phyloP scores from a whole-genome alignment of 2,329 filamentous ascomycete species.

The Cordyceps fumosorosea region DNA sequence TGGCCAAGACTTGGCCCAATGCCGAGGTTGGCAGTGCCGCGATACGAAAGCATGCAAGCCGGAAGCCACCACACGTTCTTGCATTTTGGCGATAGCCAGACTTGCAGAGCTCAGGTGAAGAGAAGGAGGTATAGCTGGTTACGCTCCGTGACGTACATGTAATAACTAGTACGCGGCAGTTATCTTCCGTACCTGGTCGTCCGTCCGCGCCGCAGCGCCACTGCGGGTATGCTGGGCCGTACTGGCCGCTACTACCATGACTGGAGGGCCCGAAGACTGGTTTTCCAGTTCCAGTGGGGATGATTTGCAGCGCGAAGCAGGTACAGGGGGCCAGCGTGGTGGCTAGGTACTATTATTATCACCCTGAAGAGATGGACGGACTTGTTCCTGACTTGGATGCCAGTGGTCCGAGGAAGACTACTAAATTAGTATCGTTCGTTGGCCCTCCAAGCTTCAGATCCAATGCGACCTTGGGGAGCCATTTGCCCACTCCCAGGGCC shows the following conservation, averaged over 20 bases:
- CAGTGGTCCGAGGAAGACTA: no score
- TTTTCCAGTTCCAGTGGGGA: background rate
- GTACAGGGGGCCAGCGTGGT: background rate
- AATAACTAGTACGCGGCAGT: no score
- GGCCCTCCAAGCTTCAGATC: no score
- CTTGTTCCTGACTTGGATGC: background rate
- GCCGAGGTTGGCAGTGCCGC: background rate
- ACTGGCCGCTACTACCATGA: background rate
- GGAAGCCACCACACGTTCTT: background rate
- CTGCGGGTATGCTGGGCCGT: background rate
- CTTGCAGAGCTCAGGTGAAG: no score
- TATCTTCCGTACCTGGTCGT: background rate
- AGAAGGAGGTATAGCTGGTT: no score
- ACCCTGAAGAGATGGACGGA: background rate
- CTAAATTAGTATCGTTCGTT: no score
- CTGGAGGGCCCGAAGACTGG: conserved; percentile 3
- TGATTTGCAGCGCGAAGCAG: background rate
- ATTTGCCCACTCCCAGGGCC: background rate
- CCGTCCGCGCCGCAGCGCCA: background rate
- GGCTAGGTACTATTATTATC: background rate
- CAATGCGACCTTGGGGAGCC: no score
- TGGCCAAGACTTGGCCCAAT: background rate
- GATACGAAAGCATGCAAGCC: background rate
- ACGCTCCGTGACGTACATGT: no score
- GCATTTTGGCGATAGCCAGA: background rate